Percentiles rank a stretch among this genome's conserved stretches.
Conservation (phyloP, 2,329 filamentous ascomycete genomes). For the Epichloe amarillans region DNA sequence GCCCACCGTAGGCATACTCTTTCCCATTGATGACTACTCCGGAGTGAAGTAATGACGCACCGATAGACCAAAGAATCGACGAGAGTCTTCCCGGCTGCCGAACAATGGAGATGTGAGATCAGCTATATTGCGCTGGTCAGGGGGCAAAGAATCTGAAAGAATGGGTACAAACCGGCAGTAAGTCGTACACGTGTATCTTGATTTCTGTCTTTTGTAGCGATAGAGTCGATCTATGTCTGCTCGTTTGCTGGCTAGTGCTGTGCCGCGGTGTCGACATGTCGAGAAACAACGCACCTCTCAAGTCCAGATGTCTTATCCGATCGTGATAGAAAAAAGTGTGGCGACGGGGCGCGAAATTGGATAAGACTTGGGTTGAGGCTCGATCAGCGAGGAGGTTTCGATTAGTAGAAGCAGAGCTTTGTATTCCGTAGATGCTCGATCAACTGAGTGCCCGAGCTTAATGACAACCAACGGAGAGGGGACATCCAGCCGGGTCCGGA, state of each 20-base stretch:
- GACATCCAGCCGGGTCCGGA: constrained; percentile 2
- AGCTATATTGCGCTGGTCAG: not conserved
- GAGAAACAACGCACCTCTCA: not conserved
- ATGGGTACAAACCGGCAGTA: constrained; percentile 46
- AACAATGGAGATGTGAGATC: constrained; percentile 2
- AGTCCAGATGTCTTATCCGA: not conserved
- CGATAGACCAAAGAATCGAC: constrained; percentile 65
- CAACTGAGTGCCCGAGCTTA: not conserved
- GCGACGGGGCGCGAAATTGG: not conserved
- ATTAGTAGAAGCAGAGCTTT: not conserved
- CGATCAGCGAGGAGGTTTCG: not conserved
- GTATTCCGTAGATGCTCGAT: not conserved
- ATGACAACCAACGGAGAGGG: not conserved
- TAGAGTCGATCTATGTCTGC: constrained; percentile 48
- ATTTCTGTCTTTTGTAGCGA: constrained; percentile 62
- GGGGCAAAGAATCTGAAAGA: not conserved
- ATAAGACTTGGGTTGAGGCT: not conserved
- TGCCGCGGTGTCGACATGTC: constrained; percentile 17
- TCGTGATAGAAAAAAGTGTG: not conserved
- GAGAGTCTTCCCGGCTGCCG: constrained; percentile 57
- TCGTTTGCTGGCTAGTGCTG: constrained; percentile 13
- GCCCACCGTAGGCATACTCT: constrained; percentile 79
- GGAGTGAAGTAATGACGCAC: constrained; percentile 66
- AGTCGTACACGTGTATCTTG: constrained; percentile 64
- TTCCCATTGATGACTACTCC: constrained; percentile 68